Conservation (phyloP, 225 moss, liverwort and hornwort species). For the Antitrichia curtipendula region DNA sequence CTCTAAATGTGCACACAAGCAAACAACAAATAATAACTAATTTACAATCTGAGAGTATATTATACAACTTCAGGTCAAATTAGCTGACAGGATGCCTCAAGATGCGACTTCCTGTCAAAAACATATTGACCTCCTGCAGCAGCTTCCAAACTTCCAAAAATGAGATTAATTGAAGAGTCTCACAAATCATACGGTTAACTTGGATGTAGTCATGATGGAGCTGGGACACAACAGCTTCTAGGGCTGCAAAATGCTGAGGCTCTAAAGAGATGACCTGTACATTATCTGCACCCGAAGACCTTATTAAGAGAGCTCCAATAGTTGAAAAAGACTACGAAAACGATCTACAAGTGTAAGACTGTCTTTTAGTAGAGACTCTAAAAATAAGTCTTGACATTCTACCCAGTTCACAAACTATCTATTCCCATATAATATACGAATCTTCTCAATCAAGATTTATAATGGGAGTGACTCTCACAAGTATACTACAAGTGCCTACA, state of each 20-base stretch:
- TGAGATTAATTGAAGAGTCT: background rate
- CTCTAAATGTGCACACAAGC: background rate
- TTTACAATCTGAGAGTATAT: background rate
- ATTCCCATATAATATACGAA: background rate
- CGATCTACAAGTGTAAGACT: background rate
- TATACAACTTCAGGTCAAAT: background rate
- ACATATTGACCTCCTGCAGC: background rate
- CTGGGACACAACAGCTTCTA: conserved; percentile 15
- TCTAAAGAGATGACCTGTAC: conserved; percentile 35
- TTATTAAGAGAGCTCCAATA: conserved; percentile 34
- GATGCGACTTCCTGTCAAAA: background rate
- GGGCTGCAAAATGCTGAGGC: conserved; percentile 32
- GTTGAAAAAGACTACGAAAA: background rate
- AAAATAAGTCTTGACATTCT: background rate
- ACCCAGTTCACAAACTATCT: background rate
- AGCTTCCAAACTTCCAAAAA: background rate
- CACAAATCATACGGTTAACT: background rate
- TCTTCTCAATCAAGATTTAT: background rate
- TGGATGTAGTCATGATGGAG: background rate
- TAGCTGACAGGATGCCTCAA: background rate
- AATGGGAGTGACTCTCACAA: background rate
- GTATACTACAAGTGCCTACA: background rate
- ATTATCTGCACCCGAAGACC: conserved; percentile 45
- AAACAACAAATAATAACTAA: background rate
- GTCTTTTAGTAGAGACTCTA: background rate